Percentiles rank a stretch among this genome's conserved stretches.
These are phyloP conservation scores for Huntiella abstrusa DNA, from an alignment of 2,329 filamentous ascomycete genomes.

Conservation along the genomic window DNA sequence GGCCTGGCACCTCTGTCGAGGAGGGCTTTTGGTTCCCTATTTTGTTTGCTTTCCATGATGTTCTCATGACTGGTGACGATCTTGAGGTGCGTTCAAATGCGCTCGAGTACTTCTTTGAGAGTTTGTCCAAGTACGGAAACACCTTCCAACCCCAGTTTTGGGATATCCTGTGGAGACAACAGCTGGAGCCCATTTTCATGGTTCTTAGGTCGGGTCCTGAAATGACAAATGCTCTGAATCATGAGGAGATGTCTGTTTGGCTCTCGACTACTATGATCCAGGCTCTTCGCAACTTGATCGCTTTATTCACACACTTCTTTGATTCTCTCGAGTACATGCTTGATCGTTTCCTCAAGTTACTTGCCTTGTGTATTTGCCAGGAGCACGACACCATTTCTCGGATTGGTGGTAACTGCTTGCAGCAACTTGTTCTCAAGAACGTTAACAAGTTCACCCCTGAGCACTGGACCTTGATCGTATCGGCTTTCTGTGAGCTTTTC, in stretches of 20 bases:
- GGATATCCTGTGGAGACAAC: constrained; percentile 94
- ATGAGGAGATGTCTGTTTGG: constrained; percentile 96
- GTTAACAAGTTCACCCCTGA: constrained; percentile 73
- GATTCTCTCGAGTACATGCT: constrained; percentile 94
- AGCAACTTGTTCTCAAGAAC: constrained; percentile 91
- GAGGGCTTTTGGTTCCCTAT: constrained; percentile 99
- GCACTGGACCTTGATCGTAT: constrained; percentile 90
- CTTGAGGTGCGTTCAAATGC: constrained; percentile 83
- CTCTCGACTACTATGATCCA: constrained; percentile 99
- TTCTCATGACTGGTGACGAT: constrained; percentile 97
- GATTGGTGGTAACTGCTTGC: constrained; percentile 94
- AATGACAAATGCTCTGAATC: constrained; percentile 85
- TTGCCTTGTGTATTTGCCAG: constrained; percentile 93
- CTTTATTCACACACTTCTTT: constrained; percentile 96
- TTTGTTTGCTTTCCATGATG: constrained; percentile 94
- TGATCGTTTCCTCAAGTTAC: constrained; percentile 82
- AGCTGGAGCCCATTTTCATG: constrained; percentile 96
- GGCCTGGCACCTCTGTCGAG: constrained; percentile 70
- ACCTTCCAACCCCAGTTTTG: constrained; percentile 90
- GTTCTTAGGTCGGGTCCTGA: constrained; percentile 91
- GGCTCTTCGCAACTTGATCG: constrained; percentile 93
- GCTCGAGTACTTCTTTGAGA: constrained; percentile 91
- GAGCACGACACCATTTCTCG: constrained; percentile 97
- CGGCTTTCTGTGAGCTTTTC: constrained; percentile 89
- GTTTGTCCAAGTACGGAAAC: constrained; percentile 72